These are phyloP conservation scores for Globisporangium mamillatum DNA, from an alignment of 352 stramenopile species.

Conservation along the genomic window DNA sequence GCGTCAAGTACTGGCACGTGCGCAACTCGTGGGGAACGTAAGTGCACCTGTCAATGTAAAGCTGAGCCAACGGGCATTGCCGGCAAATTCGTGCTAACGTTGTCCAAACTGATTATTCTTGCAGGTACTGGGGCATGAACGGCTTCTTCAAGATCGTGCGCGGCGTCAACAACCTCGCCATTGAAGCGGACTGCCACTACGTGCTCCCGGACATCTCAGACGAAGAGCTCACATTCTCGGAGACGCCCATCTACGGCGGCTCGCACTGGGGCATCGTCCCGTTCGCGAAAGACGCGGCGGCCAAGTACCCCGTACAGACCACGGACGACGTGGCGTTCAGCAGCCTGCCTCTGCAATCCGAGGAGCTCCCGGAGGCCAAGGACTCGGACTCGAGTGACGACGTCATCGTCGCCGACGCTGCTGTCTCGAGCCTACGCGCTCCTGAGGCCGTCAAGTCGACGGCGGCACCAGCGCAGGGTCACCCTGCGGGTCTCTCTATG, in stretches of 20 bases:
- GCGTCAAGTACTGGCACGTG: slow-evolving; percentile 92
- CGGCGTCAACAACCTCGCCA: slow-evolving; percentile 82
- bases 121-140: slow-evolving; percentile 84
- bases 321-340: slow-evolving; percentile 66
- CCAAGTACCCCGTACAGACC: slow-evolving; percentile 80
- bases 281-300: slow-evolving; percentile 61
- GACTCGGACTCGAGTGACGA: slow-evolving; percentile 17
- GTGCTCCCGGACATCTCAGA: slow-evolving; percentile 59
- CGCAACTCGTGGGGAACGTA: slow-evolving; percentile 90
- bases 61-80: neutral
- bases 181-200: slow-evolving; percentile 86
- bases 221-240: slow-evolving; percentile 52
- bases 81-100: neutral
- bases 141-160: slow-evolving; percentile 91
- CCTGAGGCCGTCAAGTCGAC: neutral
- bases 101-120: neutral
- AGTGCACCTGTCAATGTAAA: neutral
- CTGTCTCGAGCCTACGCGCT: slow-evolving; percentile 9
- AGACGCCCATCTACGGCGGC: slow-evolving; percentile 58
- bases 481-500: slow-evolving; percentile 8
- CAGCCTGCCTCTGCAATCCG: slow-evolving; percentile 37
- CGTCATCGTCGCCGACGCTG: neutral
- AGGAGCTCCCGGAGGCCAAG: slow-evolving; percentile 38
- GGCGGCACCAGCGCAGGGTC: slow-evolving; percentile 1
- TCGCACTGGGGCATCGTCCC: slow-evolving; percentile 58